phyloP scores from a whole-genome alignment of 441 rosid genomes.

The Eruca vesicaria region DNA sequence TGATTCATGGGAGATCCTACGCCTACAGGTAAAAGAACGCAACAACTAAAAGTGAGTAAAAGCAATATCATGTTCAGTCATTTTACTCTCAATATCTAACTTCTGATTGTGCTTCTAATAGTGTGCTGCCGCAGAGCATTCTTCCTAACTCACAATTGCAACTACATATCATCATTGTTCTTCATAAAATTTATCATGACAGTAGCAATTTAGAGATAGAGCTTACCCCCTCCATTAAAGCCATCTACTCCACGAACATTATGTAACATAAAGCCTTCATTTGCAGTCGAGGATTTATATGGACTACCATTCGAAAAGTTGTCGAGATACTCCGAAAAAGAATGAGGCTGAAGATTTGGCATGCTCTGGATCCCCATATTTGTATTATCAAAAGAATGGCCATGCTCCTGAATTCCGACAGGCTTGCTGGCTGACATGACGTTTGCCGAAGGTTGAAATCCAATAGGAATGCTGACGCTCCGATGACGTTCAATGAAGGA shows the following conservation, averaged over 20 bases:
- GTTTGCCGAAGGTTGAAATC: constrained; percentile 43
- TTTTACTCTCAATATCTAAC: not conserved
- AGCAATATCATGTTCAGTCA: not conserved
- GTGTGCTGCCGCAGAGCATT: constrained; percentile 4
- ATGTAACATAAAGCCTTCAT: constrained; percentile 61
- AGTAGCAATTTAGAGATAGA: constrained; percentile 27
- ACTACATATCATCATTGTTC: not conserved
- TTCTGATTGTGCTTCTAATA: not conserved
- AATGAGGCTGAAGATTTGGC: constrained; percentile 59
- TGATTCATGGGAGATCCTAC: constrained; percentile 63
- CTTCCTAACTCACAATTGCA: constrained; percentile 1
- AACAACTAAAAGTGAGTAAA: constrained; percentile 21
- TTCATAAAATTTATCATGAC: constrained; percentile 3
- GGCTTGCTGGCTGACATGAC: constrained; percentile 45
- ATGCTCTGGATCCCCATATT: constrained; percentile 45
- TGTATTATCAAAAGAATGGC: constrained; percentile 44
- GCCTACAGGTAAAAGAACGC: constrained; percentile 41
- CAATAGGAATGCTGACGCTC: constrained; percentile 45
- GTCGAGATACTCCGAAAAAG: constrained; percentile 59
- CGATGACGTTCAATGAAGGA: constrained; percentile 47
- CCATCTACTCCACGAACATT: constrained; percentile 62
- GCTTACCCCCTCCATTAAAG: constrained; percentile 73
- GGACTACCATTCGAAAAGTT: constrained; percentile 44
- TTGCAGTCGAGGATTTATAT: constrained; percentile 47
- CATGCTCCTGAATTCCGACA: constrained; percentile 39